Percentiles rank a stretch among this genome's conserved stretches.
These are phyloP conservation scores for Corymbia citriodora DNA, from an alignment of 441 rosid genomes.

Conservation along the genomic window DNA sequence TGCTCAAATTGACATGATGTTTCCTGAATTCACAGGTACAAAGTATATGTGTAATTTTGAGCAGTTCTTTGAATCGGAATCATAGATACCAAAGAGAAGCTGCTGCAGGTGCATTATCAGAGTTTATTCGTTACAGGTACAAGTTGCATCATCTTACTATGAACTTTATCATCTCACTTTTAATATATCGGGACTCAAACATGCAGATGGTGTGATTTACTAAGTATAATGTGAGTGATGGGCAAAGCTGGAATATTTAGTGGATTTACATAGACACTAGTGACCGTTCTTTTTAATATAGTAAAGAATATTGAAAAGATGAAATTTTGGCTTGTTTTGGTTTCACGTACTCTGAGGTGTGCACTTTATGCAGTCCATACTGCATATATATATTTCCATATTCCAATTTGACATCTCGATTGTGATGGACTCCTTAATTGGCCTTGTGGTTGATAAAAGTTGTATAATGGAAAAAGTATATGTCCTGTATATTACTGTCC, in stretches of 20 bases:
- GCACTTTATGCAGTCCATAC: background rate
- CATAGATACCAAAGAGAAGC: conserved; percentile 91
- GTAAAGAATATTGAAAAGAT: background rate
- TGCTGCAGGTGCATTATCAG: conserved; percentile 97
- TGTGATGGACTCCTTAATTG: background rate
- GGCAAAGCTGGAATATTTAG: background rate
- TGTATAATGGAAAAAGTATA: background rate
- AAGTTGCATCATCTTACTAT: background rate
- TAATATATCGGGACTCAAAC: background rate
- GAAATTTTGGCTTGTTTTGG: background rate
- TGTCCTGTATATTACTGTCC: background rate
- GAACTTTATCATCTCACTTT: background rate
- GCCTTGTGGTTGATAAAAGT: background rate
- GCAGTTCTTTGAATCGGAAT: conserved; percentile 69
- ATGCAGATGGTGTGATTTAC: background rate
- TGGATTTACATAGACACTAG: background rate
- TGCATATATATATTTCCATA: background rate
- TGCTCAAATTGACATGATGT: background rate
- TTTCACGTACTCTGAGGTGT: background rate
- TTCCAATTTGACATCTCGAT: background rate
- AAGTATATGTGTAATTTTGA: conserved; percentile 69
- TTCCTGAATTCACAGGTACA: conserved; percentile 53
- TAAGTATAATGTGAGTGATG: background rate
- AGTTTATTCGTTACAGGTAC: conserved; percentile 91
- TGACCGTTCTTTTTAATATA: background rate